Evolutionary conservation across 495 filamentous ascomycete genomes (phyloP), one percentile per base, ranked within the genome.

Genomic region (Aspergillus wentii): DNA sequence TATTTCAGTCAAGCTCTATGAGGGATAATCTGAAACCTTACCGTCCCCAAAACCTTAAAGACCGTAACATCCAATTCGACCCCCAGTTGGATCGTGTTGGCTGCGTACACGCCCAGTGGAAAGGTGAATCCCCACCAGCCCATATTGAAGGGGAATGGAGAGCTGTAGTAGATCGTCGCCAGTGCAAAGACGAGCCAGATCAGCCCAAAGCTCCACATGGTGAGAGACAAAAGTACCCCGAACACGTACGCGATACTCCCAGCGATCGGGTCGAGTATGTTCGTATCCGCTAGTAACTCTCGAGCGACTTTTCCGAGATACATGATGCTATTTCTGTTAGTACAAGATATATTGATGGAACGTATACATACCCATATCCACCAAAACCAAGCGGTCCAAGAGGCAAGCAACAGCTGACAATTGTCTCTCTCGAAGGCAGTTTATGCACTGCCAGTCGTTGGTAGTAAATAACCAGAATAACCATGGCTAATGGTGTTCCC

Each of bases 81-180:
- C 1, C 61, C 72, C 6, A 79, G 43, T 15, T 56, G 45, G 13
- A 63, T 62, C 4, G 75, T 74, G 14, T 60, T 68, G 14, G 68
- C 54, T 1, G 75, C 66, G 46, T 72, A 75, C 5, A 76, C 70
- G n/a, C 72, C 74, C 14, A 78, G 47, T 0, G 77, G 75, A 35
- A 79, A 81, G 0, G 68, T 75, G 33, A 81, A 78, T 10, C 71
- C 74, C 76, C 76, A 81, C 76, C 76, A 79, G 2, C 76, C 75
- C 69, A 79, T 77, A 44, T 77, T 78, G 49, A 79, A 80, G 0
- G 75, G 76, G 38, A 79, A 78, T 1, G 53, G 64, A 6, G 46
- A 54, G 17, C 44, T 51, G 29, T 55, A 45, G 11, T 54, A 40
- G 25, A 72, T 62, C 0, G 58, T 64, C 1, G 57, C 61, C 1